Percentiles rank a stretch among this genome's conserved stretches.
phyloP scores from a whole-genome alignment of 495 filamentous ascomycete genomes.

The Polyplosphaeria fusca region DNA sequence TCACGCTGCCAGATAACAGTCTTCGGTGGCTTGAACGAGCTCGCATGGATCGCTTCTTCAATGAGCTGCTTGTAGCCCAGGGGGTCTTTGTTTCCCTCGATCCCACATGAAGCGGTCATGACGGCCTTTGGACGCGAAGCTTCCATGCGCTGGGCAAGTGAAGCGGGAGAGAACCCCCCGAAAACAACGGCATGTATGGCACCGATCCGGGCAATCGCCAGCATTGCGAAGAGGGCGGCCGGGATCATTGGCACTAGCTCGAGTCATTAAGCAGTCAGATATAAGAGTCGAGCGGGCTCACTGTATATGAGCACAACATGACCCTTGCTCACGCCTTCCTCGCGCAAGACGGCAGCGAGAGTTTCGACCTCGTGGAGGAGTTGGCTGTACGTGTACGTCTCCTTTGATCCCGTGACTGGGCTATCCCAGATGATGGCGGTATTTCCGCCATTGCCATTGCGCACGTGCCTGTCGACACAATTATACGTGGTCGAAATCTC shows the following conservation, averaged over 20 bases:
- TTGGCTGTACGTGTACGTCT: conserved; percentile 68
- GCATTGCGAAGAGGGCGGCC: conserved; percentile 75
- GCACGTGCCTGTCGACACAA: conserved; percentile 82
- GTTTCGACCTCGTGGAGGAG: conserved; percentile 79
- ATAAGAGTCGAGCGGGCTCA: no score
- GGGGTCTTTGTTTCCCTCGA: conserved; percentile 79
- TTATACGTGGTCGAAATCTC: conserved; percentile 90
- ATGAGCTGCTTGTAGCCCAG: conserved; percentile 69
- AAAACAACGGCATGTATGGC: conserved; percentile 92
- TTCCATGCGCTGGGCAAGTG: conserved; percentile 86
- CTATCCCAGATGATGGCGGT: conserved; percentile 85
- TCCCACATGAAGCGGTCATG: conserved; percentile 87
- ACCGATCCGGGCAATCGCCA: conserved; percentile 76
- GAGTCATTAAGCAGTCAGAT: conserved; percentile 4
- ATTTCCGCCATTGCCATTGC: conserved; percentile 57
- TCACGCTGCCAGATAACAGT: conserved; percentile 78
- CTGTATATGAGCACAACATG: conserved; percentile 94
- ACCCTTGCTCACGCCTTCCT: conserved; percentile 79
- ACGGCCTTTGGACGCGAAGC: conserved; percentile 71
- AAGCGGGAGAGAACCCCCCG: conserved; percentile 78
- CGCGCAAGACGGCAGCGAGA: conserved; percentile 75
- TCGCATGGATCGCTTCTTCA: conserved; percentile 41
- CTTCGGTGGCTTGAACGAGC: conserved; percentile 41
- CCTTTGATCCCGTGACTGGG: conserved; percentile 73
- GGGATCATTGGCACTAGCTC: conserved; percentile 90